Evolutionary conservation across 805 yeast genomes (phyloP), one percentile per base, ranked within the genome.

Genomic region (Myxozyma melibiosi): DNA sequence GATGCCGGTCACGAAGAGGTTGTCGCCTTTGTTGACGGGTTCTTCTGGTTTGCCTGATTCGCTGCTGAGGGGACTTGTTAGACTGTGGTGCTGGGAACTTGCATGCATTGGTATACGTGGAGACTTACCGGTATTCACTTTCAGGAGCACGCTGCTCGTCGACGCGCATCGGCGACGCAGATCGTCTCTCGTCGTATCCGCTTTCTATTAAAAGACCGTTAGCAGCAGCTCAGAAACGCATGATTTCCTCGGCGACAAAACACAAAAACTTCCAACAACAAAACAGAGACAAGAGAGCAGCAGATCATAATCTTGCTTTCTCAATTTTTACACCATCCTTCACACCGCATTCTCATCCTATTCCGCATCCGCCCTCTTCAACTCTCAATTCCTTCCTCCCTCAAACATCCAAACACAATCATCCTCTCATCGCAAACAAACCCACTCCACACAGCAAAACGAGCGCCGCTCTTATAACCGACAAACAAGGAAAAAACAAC

Each of bases 1-100:
- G 35, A 71, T 49, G 4, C 75, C 75, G 13, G 73, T 65, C 20
- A 71, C 74, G 58, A 70, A 72, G 45, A 71, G 57, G 52, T 71
- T 72, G 56, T 72, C 71, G 13, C 74, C 74, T 24, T 11, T 38
- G 61, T 58, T 58, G 49, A 48, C 47, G 34, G 66, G 62, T 28
- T 67, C 73, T 14, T 42, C 39, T 18, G 38, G 14, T 13, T 30
- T 38, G 20, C 41, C 33, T 5, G 41, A 22, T 14, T 41, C 48
- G 40, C 54, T 33, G 14, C 45, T 38, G 22, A 18, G 11, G 37
- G n/a, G n/a, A n/a, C 37, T 3, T n/a, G n/a, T 14, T n/a, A 27
- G 27, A 42, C 14, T 18, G 25, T 9, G 25, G 18, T 28, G 20
- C 11, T 39, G 13, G 27, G 4, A 20, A 11, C 13, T 13, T 13